Evolutionary conservation across 805 yeast species (phyloP), one percentile per base, ranked within the genome.

Genomic region (Yarrowia alimentaria): DNA sequence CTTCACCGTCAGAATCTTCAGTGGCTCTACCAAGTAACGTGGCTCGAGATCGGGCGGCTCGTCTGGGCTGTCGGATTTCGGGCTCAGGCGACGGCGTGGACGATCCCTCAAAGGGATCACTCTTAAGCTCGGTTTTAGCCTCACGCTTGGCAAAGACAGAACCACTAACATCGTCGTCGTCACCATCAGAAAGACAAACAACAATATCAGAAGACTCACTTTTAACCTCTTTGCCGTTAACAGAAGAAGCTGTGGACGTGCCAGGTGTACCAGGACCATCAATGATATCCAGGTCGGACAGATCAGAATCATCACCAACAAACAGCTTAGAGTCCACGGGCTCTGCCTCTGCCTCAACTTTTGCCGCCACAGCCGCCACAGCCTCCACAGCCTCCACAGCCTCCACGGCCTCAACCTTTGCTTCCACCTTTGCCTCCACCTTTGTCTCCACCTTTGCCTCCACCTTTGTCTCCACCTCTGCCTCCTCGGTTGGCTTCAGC

Each of bases 231-330:
- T 37, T 30, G 3, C 43, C 43, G 8, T 37, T 37, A 8, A 37
- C 11, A n/a, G 43, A 37, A 12, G 43, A 37, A 8, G 43, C 43
- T 12, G 43, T 30, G 12, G 43, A 37, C 3, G 43, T 37, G 12
- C 25, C 43, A 8, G 43, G 43, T n/a, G n/a, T n/a, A n/a, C 43
- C 25, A n/a, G 43, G 30, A 29, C 17, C 43, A 9, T 37, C 43
- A 10, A 37, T 25, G 22, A 37, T 37, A 17, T 37, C 43, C 3
- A 37, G 30, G n/a, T 29, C 24, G 12, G 43, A 37, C 21, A 37
- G 9, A n/a, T 37, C 43, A n/a, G 30, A 24, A 18, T 37, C 43
- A 4, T 37, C 43, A 5, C 22, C 20, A 13, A 24, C 30, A 11
- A 37, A 20, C n/a, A 37, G 25, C 17, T 24, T 25, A 12, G 43